Evolutionary conservation across 805 yeast species (phyloP).

Genomic region (Ogataea nonfermentans): DNA sequence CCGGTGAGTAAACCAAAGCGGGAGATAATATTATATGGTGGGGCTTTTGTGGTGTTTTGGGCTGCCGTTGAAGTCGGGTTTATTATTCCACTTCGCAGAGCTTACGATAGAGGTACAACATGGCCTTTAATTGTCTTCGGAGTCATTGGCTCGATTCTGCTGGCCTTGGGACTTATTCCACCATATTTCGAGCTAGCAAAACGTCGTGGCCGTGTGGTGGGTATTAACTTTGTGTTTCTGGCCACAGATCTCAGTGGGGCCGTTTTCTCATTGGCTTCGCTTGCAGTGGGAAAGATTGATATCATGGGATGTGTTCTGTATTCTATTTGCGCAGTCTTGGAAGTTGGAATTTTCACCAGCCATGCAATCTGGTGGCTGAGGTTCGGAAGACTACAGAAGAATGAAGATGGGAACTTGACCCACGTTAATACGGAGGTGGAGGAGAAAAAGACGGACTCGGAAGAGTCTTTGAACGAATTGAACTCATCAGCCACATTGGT

Average conservation of each 20-base stretch:
- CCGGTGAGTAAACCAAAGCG: conserved; percentile 38
- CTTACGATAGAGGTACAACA: conserved; percentile 39
- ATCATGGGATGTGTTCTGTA: conserved; percentile 78
- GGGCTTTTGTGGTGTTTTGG: conserved; percentile 36
- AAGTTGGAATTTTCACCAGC: conserved; percentile 69
- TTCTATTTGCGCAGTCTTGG: conserved; percentile 68
- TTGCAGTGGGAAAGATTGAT: conserved; percentile 62
- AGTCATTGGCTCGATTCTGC: conserved; percentile 68
- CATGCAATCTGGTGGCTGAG: conserved; percentile 66
- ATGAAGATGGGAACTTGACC: conserved; percentile 1
- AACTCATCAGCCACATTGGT: conserved; percentile 5
- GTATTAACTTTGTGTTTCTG: conserved; percentile 52
- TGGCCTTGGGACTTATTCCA: conserved; percentile 79
- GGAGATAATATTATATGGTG: conserved; percentile 33
- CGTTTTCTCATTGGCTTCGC: conserved; percentile 57
- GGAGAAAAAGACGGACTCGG: not conserved
- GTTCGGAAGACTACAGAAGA: conserved; percentile 1
- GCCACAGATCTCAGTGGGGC: conserved; percentile 53
- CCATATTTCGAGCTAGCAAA: conserved; percentile 84
- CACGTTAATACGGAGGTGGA: conserved; percentile 2
- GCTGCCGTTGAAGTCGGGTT: conserved; percentile 46
- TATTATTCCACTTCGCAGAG: conserved; percentile 50
- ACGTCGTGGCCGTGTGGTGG: conserved; percentile 80
- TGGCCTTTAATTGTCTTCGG: conserved; percentile 88
- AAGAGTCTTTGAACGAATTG: not conserved